Conservation (phyloP, 2,329 filamentous ascomycete genomes). For the Coniochaeta sp. region DNA sequence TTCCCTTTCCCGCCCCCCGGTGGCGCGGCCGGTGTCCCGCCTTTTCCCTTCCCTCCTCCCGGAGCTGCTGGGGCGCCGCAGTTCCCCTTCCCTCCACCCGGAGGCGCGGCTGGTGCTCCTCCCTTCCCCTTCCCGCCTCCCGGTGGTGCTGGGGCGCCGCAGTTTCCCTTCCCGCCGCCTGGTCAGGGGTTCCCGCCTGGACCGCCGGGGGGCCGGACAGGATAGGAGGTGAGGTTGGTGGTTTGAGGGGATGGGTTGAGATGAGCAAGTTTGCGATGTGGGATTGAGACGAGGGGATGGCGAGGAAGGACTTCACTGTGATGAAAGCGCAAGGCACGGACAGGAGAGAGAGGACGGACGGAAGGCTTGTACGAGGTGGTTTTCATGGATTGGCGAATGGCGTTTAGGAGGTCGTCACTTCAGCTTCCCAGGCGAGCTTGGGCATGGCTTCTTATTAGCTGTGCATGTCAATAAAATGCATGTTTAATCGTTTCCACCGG, state of each 20-base stretch:
- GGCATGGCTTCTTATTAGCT: neutral
- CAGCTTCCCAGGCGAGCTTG: neutral
- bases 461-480: neutral
- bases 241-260: neutral
- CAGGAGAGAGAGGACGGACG: neutral
- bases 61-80: constrained; percentile 1
- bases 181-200: neutral
- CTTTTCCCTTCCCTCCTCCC: constrained; percentile 9
- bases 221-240: constrained; percentile 1
- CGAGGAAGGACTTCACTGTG: neutral
- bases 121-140: constrained; percentile 9
- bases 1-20: constrained; percentile 21
- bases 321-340: neutral
- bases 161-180: constrained; percentile 2
- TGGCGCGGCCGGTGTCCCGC: constrained; percentile 17
- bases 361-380: neutral
- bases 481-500: neutral
- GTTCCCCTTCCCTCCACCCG: constrained; percentile 2
- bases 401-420: neutral
- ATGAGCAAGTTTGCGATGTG: no score
- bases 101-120: constrained; percentile 18
- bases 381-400: neutral
- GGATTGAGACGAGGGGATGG: neutral
- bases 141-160: constrained; percentile 2
- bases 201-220: neutral